These are phyloP conservation scores for Trichoderma virens DNA, from an alignment of 495 filamentous ascomycete genomes.

Conservation along the genomic window DNA sequence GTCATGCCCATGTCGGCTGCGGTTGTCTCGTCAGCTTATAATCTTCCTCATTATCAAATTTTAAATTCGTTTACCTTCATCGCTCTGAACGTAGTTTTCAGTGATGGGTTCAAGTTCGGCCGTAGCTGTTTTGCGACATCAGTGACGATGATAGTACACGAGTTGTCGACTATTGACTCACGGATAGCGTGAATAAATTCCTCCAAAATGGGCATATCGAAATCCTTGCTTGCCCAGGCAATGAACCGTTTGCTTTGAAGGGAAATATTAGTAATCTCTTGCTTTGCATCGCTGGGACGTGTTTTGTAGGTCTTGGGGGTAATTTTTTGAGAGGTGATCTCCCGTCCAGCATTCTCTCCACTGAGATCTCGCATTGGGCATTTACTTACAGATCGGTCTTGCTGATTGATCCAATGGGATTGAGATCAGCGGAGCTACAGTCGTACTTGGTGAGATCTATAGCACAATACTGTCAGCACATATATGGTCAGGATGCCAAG, in stretches of 20 bases:
- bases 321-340: too few species aligned
- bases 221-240: slow-evolving; percentile 51
- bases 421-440: slow-evolving; percentile 52
- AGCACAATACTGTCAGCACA: neutral
- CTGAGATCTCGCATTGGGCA: neutral
- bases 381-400: slow-evolving; percentile 47
- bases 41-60: neutral
- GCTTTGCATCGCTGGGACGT: too few species aligned
- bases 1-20: slow-evolving; percentile 35
- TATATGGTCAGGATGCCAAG: neutral
- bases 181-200: slow-evolving; percentile 69
- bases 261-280: neutral
- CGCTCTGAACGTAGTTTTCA: slow-evolving; percentile 50
- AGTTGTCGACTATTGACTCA: slow-evolving; percentile 84
- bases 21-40: slow-evolving; percentile 19
- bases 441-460: slow-evolving; percentile 46
- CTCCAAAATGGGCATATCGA: slow-evolving; percentile 66
- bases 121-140: slow-evolving; percentile 45
- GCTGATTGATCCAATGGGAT: slow-evolving; percentile 65
- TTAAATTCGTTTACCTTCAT: slow-evolving; percentile 11
- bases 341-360: neutral
- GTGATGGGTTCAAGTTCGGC: neutral
- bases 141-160: slow-evolving; percentile 42
- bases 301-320: too few species aligned
- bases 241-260: slow-evolving; percentile 58